phyloP scores from a whole-genome alignment of 257 asterid genomes.

The Anisodus acutangulus region DNA sequence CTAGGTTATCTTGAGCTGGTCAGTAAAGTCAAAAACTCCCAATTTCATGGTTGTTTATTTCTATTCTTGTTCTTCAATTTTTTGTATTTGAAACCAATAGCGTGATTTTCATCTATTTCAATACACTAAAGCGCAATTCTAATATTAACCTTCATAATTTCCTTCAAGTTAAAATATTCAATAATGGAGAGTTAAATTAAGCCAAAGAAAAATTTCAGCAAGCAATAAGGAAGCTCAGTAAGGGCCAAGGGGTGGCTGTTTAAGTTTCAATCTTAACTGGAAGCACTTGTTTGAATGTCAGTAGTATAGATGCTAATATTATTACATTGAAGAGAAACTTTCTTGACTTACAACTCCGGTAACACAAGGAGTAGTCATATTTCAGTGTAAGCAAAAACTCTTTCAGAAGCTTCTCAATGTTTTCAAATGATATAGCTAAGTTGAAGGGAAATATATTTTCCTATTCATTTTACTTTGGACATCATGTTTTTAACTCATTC shows the following conservation, averaged over 20 bases:
- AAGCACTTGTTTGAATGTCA: background rate
- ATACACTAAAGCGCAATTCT: background rate
- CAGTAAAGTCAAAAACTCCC: background rate
- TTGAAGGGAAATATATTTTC: background rate
- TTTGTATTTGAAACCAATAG: background rate
- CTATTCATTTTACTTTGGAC: background rate
- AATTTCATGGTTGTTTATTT: conserved; percentile 21
- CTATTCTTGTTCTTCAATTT: background rate
- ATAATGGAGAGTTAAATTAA: background rate
- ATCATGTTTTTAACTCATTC: background rate
- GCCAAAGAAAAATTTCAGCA: conserved; percentile 1
- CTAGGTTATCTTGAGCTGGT: background rate
- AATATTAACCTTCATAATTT: conserved; percentile 1
- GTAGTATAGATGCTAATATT: background rate
- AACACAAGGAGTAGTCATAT: conserved; percentile 9
- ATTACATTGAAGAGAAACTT: background rate
- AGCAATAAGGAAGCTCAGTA: conserved; percentile 17
- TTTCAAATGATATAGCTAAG: conserved; percentile 19
- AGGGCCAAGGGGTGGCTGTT: background rate
- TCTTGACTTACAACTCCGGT: background rate
- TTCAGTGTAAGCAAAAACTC: conserved; percentile 22
- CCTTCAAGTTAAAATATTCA: conserved; percentile 3
- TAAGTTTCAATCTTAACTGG: conserved; percentile 14
- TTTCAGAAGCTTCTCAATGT: conserved; percentile 11
- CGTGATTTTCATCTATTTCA: conserved; percentile 3